These are phyloP conservation scores for Cryptomeria japonica DNA, from an alignment of 75 land plant genomes.

Conservation along the genomic window DNA sequence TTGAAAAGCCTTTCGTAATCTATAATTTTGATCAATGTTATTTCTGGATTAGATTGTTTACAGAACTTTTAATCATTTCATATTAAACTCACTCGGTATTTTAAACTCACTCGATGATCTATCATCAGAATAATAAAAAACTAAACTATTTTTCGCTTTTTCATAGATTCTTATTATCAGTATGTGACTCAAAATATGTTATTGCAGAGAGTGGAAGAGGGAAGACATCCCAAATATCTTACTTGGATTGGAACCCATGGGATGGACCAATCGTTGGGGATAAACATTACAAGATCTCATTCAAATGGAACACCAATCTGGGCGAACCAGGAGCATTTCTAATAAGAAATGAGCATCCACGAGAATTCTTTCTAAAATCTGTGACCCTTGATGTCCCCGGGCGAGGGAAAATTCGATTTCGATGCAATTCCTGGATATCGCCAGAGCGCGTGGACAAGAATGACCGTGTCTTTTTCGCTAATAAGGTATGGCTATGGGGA, in stretches of 20 bases:
- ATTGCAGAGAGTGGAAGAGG: not conserved
- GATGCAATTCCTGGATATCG: constrained; percentile 89
- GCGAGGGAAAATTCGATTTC: constrained; percentile 41
- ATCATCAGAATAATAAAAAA: too few species aligned
- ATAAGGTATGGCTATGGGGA: constrained; percentile 41
- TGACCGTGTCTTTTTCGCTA: constrained; percentile 76
- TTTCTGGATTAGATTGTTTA: too few species aligned
- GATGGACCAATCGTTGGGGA: constrained; percentile 8
- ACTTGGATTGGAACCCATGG: constrained; percentile 7
- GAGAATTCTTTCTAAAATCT: constrained; percentile 25
- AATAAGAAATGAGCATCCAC: constrained; percentile 28
- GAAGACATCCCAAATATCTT: not conserved
- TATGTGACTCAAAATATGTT: not conserved
- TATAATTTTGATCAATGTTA: too few species aligned
- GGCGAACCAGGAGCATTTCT: constrained; percentile 41
- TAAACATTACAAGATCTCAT: not conserved
- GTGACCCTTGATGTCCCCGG: constrained; percentile 26
- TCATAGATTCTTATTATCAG: too few species aligned
- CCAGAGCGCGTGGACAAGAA: constrained; percentile 37
- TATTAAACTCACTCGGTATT: too few species aligned
- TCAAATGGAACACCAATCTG: not conserved
- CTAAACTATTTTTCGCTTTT: too few species aligned
- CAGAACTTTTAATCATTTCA: too few species aligned
- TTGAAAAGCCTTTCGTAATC: too few species aligned
- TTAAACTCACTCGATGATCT: too few species aligned